phyloP scores from a whole-genome alignment of 495 filamentous ascomycete genomes.

The Penicillium steckii region DNA sequence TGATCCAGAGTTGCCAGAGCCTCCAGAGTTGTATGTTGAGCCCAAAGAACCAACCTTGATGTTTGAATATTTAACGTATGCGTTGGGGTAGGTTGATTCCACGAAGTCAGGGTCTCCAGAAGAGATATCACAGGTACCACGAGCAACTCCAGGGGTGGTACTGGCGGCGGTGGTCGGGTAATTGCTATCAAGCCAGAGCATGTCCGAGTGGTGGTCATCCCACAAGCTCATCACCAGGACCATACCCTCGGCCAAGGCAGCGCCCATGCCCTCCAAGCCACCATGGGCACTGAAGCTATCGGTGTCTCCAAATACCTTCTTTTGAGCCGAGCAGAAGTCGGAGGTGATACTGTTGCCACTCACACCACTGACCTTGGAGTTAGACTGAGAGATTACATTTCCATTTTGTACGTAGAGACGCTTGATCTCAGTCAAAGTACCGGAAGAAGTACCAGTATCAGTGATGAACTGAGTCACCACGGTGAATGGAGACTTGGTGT shows the following conservation, averaged over 20 bases:
- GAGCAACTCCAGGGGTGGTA: conserved; percentile 60
- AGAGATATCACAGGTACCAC: conserved; percentile 64
- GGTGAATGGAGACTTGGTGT: conserved; percentile 63
- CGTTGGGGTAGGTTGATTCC: conserved; percentile 50
- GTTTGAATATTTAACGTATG: conserved; percentile 66
- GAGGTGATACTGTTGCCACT: conserved; percentile 57
- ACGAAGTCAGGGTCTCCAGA: conserved; percentile 64
- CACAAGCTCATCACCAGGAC: conserved; percentile 78
- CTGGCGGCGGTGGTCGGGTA: conserved; percentile 60
- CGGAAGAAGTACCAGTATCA: conserved; percentile 50
- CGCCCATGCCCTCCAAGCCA: conserved; percentile 57
- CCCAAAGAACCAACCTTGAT: conserved; percentile 68
- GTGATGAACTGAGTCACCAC: conserved; percentile 73
- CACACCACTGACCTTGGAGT: conserved; percentile 50
- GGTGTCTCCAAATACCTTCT: conserved; percentile 59
- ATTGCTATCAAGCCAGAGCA: conserved; percentile 82
- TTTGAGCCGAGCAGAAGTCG: conserved; percentile 60
- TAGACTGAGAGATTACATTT: conserved; percentile 58
- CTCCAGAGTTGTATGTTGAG: conserved; percentile 47
- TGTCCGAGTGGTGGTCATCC: conserved; percentile 75
- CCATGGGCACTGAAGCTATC: conserved; percentile 59
- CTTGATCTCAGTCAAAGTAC: conserved; percentile 60
- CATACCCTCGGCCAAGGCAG: conserved; percentile 57
- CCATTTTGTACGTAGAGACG: conserved; percentile 74
- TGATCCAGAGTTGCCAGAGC: conserved; percentile 4